phyloP scores from a whole-genome alignment of 106 monocot species.

The Acorus calamus region DNA sequence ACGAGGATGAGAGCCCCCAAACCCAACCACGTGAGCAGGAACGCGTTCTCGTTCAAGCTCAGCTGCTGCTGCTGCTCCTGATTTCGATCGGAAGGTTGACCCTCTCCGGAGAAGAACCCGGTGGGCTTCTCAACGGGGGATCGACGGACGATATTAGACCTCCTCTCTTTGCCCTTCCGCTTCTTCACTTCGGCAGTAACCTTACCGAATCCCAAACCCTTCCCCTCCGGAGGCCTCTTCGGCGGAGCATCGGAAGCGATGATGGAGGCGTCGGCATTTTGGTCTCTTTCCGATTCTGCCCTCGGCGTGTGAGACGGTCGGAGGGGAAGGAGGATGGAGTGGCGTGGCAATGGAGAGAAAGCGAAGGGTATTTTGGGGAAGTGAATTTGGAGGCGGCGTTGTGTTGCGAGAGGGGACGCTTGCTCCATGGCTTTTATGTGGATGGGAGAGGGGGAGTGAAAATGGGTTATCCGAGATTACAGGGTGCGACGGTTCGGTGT shows the following conservation, averaged over 20 bases:
- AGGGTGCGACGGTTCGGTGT: too few relatives aligned
- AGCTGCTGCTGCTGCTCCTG: constrained; percentile 14
- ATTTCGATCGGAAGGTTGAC: constrained; percentile 1
- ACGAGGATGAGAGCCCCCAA: constrained; percentile 57
- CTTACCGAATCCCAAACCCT: constrained; percentile 23
- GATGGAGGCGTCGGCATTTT: background rate
- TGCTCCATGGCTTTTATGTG: too few relatives aligned
- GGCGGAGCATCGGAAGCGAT: constrained; percentile 5
- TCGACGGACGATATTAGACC: constrained; percentile 30
- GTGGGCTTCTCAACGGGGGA: constrained; percentile 35
- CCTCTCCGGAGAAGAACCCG: constrained; percentile 3
- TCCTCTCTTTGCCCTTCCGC: constrained; percentile 19
- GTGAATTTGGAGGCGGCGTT: too few relatives aligned
- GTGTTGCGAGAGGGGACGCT: too few relatives aligned
- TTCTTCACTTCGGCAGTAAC: constrained; percentile 15
- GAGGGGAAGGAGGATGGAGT: too few relatives aligned
- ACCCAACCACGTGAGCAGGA: constrained; percentile 66
- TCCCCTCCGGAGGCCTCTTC: constrained; percentile 18
- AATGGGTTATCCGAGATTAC: too few relatives aligned
- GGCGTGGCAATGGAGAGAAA: too few relatives aligned
- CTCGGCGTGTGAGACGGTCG: too few relatives aligned
- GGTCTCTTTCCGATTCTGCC: too few relatives aligned
- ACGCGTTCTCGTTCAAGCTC: constrained; percentile 44
- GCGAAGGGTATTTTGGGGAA: too few relatives aligned
- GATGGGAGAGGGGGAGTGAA: too few relatives aligned